Evolutionary conservation across 176 grass and related monocot species (phyloP).

Genomic region (Tillandsia fasciculata): DNA sequence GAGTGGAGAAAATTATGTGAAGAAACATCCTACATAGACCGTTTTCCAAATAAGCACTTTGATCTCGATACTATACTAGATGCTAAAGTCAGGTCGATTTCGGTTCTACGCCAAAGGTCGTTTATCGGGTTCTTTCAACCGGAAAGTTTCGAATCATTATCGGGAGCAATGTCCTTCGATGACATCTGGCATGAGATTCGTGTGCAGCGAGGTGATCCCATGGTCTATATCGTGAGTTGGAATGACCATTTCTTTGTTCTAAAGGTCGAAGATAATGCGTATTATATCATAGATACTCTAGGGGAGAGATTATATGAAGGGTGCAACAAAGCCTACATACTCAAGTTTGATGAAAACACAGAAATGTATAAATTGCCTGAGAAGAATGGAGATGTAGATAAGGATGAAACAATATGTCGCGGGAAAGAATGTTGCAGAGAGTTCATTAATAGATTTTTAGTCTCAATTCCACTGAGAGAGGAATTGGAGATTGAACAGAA

Average conservation of each 20-base stretch:
- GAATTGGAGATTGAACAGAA: constrained; percentile 78
- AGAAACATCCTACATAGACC: constrained; percentile 36
- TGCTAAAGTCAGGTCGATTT: constrained; percentile 41
- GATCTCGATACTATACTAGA: constrained; percentile 81
- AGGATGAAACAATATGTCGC: constrained; percentile 35
- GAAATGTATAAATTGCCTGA: constrained; percentile 50
- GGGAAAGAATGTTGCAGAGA: constrained; percentile 95
- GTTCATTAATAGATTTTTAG: constrained; percentile 91
- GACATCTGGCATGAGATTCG: constrained; percentile 72
- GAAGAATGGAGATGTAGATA: neutral
- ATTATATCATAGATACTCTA: constrained; percentile 75
- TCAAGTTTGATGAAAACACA: constrained; percentile 61
- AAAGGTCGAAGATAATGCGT: constrained; percentile 62
- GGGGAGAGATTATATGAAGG: constrained; percentile 85
- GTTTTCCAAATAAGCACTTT: constrained; percentile 86
- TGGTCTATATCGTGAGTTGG: constrained; percentile 89
- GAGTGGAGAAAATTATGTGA: constrained; percentile 79
- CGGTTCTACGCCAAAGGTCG: constrained; percentile 54
- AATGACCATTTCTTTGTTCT: constrained; percentile 99
- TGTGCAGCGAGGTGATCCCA: constrained; percentile 1
- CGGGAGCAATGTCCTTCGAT: constrained; percentile 78
- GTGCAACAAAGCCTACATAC: constrained; percentile 81
- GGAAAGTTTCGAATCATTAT: constrained; percentile 69
- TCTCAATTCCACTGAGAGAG: constrained; percentile 82
- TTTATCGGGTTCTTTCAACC: constrained; percentile 98